phyloP scores from a whole-genome alignment of 2,329 filamentous ascomycete genomes.

The Fusarium multiceps region DNA sequence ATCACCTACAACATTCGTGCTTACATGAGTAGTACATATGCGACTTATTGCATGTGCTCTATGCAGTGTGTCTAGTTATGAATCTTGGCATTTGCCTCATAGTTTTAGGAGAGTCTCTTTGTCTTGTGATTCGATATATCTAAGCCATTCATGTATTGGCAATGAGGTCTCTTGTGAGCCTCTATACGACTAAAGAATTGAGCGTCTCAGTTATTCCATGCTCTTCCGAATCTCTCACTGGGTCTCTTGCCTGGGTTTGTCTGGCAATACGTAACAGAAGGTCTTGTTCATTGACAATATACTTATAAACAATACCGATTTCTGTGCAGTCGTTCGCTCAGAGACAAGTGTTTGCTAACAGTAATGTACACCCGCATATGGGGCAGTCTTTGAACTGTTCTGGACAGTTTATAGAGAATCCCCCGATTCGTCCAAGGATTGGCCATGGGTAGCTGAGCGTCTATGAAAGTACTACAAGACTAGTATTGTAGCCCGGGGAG shows the following conservation, averaged over 20 bases:
- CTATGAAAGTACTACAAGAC: neutral
- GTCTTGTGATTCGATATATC: neutral
- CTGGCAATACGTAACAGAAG: neutral
- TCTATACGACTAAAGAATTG: neutral
- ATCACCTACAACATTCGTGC: neutral
- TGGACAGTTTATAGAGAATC: neutral
- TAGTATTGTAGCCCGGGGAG: neutral
- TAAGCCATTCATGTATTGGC: neutral
- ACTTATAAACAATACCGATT: neutral
- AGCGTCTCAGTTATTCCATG: neutral
- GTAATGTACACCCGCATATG: neutral
- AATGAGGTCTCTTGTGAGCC: neutral
- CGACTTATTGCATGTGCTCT: neutral
- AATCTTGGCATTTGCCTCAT: neutral
- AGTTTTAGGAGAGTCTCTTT: neutral
- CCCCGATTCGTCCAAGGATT: neutral
- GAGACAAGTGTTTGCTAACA: neutral
- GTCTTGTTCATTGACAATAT: neutral
- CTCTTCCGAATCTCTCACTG: neutral
- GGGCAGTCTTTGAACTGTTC: neutral
- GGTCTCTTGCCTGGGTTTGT: neutral
- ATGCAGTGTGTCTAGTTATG: neutral
- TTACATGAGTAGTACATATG: neutral
- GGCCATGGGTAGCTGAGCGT: neutral
- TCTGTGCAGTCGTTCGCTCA: neutral